Evolutionary conservation across 768 basidiomycete genomes (phyloP), one percentile per base, ranked within the genome.

Genomic region (Rhodotorula paludigena): DNA sequence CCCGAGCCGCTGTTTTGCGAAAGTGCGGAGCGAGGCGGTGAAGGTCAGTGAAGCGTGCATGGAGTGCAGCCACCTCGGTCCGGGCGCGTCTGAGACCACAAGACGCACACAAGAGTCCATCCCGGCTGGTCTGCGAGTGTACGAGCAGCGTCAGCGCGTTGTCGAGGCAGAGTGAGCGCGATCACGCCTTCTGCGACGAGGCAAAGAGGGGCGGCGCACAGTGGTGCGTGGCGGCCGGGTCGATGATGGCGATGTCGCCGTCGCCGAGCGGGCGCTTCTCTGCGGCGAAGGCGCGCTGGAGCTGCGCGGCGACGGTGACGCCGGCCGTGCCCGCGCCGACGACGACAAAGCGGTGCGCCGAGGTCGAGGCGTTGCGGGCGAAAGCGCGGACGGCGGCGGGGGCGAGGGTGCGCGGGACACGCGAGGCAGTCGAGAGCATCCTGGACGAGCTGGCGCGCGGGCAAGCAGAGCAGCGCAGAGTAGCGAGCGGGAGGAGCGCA

Each of bases 161-260:
- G n/a, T 41, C 28, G 23, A 12, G 54, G 2, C 11, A 4, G 20
- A 53, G 33, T n/a, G 6, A 33, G 35, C 7, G 54, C 39, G n/a
- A 64, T 62, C 60, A 63, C 28, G 25, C 45, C 42, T 38, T 42
- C 4, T 2, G 6, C 10, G 4, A 5, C 7, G 8, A 11, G 18
- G 21, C 5, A 20, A 30, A 32, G 41, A 21, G 2, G 52, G 3
- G 11, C 1, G 7, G 87, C 80, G 89, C 87, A 80, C 94, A 97
- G 78, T 90, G 85, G 79, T 97, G 93, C 57, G 84, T 84, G 66
- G 87, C 82, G 32, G 89, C 85, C 25, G 84, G 84, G 76, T 98
- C 94, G 39, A 96, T 79, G 62, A 98, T 87, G 11, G 85, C 89
- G 53, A 98, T 85, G 77, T 97, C 93, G 32, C 86, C 89, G 28